Evolutionary conservation across 176 grass and related monocot genomes (phyloP), one percentile per base, ranked within the genome.

Genomic region (Cocos nucifera): DNA sequence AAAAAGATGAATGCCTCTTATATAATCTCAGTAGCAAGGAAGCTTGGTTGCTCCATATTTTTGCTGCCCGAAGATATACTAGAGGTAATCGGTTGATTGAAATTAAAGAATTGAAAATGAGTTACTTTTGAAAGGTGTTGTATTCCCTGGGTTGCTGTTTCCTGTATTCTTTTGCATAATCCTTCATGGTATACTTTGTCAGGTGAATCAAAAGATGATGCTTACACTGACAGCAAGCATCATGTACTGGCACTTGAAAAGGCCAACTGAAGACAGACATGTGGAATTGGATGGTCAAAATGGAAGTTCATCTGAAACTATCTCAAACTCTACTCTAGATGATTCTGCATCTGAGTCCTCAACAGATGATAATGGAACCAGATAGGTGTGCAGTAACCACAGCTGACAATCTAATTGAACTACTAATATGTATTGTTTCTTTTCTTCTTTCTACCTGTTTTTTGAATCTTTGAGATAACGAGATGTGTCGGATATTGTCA

Each of bases 181-280:
- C 35, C 35, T 44, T 44, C 10, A 44, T 44, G 35, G 2, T 44
- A 12, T 12, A 44, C 35, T 66, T 66, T 44, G 15, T 63, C 58
- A 97, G 93, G 93, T 97, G 52, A 97, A 97, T 73, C 93, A 97
- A 76, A 97, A 97, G 64, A 97, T 91, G 93, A 85, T 88, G 57
- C 73, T 97, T 51, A 88, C 93, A 17, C 77, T 97, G 63, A 91
- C 84, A 44, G 93, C 93, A 62, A 97, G 84, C 76, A 88, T 97
- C 50, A 97, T 97, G 93, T 85, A 91, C 65, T 97, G 93, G 93
- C 75, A 85, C 73, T 80, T 97, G 67, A 97, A 82, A 78, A 91
- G 76, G 23, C 93, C 93, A 69, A 55, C 30, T 15, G 60, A 67
- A 28, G 60, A 58, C 16, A 51, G 56, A 76, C 78, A 83, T 58